Conservation (phyloP, 768 basidiomycete genomes). For the Mrakia gelida region DNA sequence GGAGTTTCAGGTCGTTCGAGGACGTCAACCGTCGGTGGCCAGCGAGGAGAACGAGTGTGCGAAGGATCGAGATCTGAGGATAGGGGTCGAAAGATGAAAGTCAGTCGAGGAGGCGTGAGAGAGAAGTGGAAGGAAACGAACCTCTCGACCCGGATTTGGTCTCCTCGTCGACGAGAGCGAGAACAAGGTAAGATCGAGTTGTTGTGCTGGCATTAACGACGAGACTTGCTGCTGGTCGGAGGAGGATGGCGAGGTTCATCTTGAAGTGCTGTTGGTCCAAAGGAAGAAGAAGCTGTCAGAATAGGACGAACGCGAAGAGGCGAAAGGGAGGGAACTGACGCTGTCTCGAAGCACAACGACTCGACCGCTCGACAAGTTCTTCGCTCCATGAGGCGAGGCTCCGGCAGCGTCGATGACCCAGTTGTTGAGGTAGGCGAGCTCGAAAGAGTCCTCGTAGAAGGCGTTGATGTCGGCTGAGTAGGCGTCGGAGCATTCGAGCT, state of each 20-base stretch:
- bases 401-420: slow-evolving; percentile 59
- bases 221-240: slow-evolving; percentile 60
- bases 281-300: slow-evolving; percentile 18
- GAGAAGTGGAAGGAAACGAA: slow-evolving; percentile 39
- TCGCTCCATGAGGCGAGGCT: slow-evolving; percentile 60
- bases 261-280: slow-evolving; percentile 63
- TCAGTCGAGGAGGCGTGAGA: too few relatives aligned
- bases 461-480: slow-evolving; percentile 59
- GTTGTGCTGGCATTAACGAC: slow-evolving; percentile 48
- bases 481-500: slow-evolving; percentile 63
- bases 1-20: slow-evolving; percentile 50
- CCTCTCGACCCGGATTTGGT: slow-evolving; percentile 59
- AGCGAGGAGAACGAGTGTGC: slow-evolving; percentile 57
- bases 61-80: neutral
- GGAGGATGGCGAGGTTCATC: slow-evolving; percentile 62
- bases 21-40: slow-evolving; percentile 60
- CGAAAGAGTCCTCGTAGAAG: slow-evolving; percentile 68
- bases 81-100: too few relatives aligned
- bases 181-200: slow-evolving; percentile 61
- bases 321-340: slow-evolving; percentile 50
- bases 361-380: slow-evolving; percentile 65
- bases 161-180: slow-evolving; percentile 64
- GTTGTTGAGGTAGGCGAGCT: slow-evolving; percentile 61
- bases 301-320: neutral
- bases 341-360: slow-evolving; percentile 77